Conservation (phyloP, 2,329 filamentous ascomycete genomes). For the Cercospora canescens region DNA sequence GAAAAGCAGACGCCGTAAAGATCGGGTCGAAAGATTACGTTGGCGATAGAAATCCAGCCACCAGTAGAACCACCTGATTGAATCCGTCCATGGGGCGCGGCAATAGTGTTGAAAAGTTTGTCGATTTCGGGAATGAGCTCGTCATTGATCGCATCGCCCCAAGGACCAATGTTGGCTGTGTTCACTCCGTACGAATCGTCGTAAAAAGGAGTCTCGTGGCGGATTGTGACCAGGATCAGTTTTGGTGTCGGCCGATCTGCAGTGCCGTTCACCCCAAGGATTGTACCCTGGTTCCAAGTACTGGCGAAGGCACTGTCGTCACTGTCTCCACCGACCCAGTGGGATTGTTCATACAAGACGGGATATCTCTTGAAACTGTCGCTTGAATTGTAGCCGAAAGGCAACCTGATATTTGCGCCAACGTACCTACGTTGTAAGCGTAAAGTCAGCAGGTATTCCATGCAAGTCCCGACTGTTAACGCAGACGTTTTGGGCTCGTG, state of each 20-base stretch:
- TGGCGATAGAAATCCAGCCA: slow-evolving; percentile 40
- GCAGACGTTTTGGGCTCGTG: no score
- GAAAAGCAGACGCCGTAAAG: slow-evolving; percentile 41
- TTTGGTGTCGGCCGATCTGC: slow-evolving; percentile 31
- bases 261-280: slow-evolving; percentile 31
- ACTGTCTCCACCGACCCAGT: slow-evolving; percentile 32
- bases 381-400: slow-evolving; percentile 36
- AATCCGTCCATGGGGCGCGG: slow-evolving; percentile 39
- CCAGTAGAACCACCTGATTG: slow-evolving; percentile 42
- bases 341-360: slow-evolving; percentile 39
- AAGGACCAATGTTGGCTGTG: slow-evolving; percentile 42
- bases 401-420: slow-evolving; percentile 40
- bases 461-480: no score
- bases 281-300: slow-evolving; percentile 36
- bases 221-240: slow-evolving; percentile 40
- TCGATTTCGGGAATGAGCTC: slow-evolving; percentile 41
- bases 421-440: slow-evolving; percentile 28
- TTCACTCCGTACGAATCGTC: slow-evolving; percentile 44
- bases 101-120: slow-evolving; percentile 38
- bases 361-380: slow-evolving; percentile 37
- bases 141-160: slow-evolving; percentile 43
- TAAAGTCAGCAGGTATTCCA: not conserved
- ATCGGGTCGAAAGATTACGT: slow-evolving; percentile 40
- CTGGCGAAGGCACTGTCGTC: slow-evolving; percentile 22
- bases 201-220: slow-evolving; percentile 42